phyloP scores from a whole-genome alignment of 2,329 filamentous ascomycete genomes.

The Tolypocladium tropicale region DNA sequence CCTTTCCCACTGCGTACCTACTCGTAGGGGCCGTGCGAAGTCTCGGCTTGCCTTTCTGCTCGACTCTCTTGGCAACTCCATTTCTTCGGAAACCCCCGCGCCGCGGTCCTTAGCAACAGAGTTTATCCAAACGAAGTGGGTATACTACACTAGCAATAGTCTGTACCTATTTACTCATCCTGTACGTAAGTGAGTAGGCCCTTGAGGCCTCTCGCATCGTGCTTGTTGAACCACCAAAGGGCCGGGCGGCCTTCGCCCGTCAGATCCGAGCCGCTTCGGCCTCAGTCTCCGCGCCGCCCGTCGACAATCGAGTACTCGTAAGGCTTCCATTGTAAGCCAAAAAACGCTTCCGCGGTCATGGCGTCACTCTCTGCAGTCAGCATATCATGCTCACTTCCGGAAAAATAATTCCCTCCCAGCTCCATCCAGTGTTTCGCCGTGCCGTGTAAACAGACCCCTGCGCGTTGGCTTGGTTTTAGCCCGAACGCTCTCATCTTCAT shows the following conservation, averaged over 20 bases:
- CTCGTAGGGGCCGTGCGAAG: too few species aligned
- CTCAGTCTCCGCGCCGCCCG: background rate
- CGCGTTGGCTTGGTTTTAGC: background rate
- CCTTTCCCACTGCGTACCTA: too few species aligned
- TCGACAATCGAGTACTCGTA: background rate
- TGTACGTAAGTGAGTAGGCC: background rate
- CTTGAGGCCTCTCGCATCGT: background rate
- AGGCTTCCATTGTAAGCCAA: background rate
- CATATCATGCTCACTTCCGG: background rate
- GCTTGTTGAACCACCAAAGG: background rate
- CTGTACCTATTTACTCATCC: background rate
- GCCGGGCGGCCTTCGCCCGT: background rate
- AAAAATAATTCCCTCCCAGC: background rate
- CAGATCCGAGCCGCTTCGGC: background rate
- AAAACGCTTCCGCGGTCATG: background rate
- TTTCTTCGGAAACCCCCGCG: background rate
- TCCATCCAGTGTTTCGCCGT: background rate
- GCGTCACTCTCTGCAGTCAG: background rate
- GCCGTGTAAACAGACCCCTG: background rate
- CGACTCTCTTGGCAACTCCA: background rate
- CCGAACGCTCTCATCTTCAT: background rate
- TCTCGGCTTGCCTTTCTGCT: background rate
- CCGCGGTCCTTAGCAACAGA: background rate
- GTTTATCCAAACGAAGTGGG: background rate
- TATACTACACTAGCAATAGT: background rate